A percentile compares a stretch with the other conserved stretches of the same genome.
Conservation (phyloP, 2,329 filamentous ascomycete genomes). For the Davidsoniella eucalypti region DNA sequence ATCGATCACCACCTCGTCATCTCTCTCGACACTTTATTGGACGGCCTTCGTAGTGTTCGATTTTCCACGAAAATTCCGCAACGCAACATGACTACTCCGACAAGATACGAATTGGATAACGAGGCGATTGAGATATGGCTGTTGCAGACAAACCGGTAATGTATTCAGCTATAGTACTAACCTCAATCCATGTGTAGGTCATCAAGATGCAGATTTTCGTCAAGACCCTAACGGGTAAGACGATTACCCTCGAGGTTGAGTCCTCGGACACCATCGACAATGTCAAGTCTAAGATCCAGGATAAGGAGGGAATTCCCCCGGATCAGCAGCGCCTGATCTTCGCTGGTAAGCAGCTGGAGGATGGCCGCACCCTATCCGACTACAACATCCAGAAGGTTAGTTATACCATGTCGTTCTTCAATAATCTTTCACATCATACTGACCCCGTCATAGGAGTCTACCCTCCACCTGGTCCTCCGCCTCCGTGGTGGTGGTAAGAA, state of each 20-base stretch:
- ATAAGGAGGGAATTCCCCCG: conserved; percentile 99
- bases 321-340: conserved; percentile 99
- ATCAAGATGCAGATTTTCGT: conserved; percentile 65
- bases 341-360: conserved; percentile 99
- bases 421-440: background rate
- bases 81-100: background rate
- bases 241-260: conserved; percentile 99
- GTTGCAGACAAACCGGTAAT: conserved; percentile 23
- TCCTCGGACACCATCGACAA: conserved; percentile 99
- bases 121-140: background rate
- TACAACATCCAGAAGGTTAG: conserved; percentile 99
- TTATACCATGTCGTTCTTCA: background rate
- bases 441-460: conserved; percentile 33
- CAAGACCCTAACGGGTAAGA: conserved; percentile 94
- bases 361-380: conserved; percentile 95
- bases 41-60: background rate
- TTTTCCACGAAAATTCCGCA: background rate
- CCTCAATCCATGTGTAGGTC: conserved; percentile 25
- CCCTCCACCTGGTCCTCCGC: conserved; percentile 92
- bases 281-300: conserved; percentile 97
- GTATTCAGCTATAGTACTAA: conserved; percentile 21
- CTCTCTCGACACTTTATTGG: conserved; percentile 3
- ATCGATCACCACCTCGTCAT: conserved; percentile 8
- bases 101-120: conserved; percentile 1
- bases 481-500: conserved; percentile 99